phyloP scores from a whole-genome alignment of 805 yeast species.

The Starmerella khaoyaiensis region DNA sequence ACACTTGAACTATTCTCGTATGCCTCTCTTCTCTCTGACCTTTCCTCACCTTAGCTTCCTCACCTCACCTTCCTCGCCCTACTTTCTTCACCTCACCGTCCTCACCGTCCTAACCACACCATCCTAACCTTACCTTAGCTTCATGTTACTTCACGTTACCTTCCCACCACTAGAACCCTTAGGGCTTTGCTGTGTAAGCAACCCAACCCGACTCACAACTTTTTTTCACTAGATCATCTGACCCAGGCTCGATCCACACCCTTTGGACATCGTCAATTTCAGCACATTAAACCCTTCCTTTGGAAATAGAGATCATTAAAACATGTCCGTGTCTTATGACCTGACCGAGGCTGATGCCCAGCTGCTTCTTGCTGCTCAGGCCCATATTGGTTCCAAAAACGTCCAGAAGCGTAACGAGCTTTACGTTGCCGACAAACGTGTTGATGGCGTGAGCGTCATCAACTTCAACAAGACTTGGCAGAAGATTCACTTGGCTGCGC shows the following conservation, averaged over 20 bases:
- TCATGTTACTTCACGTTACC: too few relatives aligned
- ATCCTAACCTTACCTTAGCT: too few relatives aligned
- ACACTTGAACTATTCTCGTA: too few relatives aligned
- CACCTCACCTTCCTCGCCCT: too few relatives aligned
- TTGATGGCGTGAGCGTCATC: constrained; percentile 98
- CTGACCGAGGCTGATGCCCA: constrained; percentile 97
- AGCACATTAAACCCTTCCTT: not conserved
- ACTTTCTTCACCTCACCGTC: too few relatives aligned
- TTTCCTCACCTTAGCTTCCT: too few relatives aligned
- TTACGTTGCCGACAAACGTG: constrained; percentile 39
- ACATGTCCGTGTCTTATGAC: constrained; percentile 19
- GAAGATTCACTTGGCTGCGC: constrained; percentile 98
- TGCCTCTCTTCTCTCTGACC: too few relatives aligned
- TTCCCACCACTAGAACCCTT: not conserved
- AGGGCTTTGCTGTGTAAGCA: constrained; percentile 1
- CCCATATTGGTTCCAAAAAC: constrained; percentile 99
- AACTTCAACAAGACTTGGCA: constrained; percentile 99
- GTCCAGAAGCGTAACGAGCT: constrained; percentile 55
- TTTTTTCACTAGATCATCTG: constrained; percentile 1
- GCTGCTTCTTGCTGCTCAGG: constrained; percentile 98
- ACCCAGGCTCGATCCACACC: not conserved
- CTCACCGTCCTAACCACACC: too few relatives aligned
- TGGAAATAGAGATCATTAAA: too few relatives aligned
- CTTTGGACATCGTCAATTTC: not conserved
- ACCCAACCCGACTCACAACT: not conserved